These are phyloP conservation scores for Collariella sp. DNA, from an alignment of 495 filamentous ascomycete species.

Conservation along the genomic window DNA sequence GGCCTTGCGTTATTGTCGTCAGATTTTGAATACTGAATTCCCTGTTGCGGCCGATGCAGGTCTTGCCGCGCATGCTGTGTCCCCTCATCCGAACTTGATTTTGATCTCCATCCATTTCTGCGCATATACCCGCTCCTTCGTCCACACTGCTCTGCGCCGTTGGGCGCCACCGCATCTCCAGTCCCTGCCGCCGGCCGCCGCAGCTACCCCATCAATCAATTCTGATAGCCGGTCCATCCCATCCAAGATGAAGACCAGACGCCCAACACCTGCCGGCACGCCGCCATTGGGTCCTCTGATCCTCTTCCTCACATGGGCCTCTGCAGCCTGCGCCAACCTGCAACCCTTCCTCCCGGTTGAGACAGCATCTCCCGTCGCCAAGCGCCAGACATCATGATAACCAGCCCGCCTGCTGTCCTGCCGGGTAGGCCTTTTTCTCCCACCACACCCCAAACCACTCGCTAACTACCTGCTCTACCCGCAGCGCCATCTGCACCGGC, in stretches of 20 bases:
- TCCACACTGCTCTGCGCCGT: not conserved
- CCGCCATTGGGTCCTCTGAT: slow-evolving; percentile 1
- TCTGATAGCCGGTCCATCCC: not conserved
- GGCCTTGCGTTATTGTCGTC: not conserved
- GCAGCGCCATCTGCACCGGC: slow-evolving; percentile 40
- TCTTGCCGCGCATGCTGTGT: not conserved
- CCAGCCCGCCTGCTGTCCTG: slow-evolving; percentile 40
- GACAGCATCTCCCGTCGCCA: slow-evolving; percentile 17
- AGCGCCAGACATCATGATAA: slow-evolving; percentile 28
- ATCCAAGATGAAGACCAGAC: slow-evolving; percentile 1
- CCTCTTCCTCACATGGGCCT: slow-evolving; percentile 6
- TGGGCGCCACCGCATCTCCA: not conserved
- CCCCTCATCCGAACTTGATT: not conserved
- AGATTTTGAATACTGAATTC: not conserved
- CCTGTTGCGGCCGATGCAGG: not conserved
- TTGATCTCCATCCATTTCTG: not conserved
- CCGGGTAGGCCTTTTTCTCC: slow-evolving; percentile 26
- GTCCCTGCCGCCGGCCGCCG: not conserved
- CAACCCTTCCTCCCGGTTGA: slow-evolving; percentile 27
- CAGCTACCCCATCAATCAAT: not conserved
- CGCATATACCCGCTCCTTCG: not conserved
- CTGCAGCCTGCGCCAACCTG: slow-evolving; percentile 15
- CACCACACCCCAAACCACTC: not conserved
- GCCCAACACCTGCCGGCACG: not conserved
- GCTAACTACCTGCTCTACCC: not conserved